Evolutionary conservation across 2,329 filamentous ascomycete genomes (phyloP).

Genomic region (Paramyrothecium roridum): DNA sequence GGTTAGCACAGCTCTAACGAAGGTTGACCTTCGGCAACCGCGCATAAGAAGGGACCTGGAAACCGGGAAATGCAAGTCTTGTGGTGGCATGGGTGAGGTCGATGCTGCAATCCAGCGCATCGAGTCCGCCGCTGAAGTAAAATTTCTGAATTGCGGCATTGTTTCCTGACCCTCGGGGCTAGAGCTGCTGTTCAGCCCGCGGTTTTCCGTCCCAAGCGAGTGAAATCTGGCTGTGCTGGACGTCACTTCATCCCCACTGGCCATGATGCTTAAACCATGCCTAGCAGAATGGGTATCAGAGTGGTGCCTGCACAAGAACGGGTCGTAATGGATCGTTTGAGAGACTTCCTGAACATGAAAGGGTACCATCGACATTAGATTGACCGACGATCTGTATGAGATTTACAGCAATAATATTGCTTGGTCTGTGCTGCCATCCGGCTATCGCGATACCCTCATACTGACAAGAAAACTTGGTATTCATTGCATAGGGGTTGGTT

Average conservation of each 20-base stretch:
- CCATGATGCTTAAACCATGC: neutral
- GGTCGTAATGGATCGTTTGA: no score
- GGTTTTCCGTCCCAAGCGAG: neutral
- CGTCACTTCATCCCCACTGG: neutral
- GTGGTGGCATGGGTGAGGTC: neutral
- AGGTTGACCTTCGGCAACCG: neutral
- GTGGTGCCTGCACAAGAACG: neutral
- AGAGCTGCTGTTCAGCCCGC: neutral
- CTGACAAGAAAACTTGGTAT: constrained; percentile 2
- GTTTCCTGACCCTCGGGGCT: no score
- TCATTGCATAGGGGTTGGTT: constrained; percentile 7
- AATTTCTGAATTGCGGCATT: neutral
- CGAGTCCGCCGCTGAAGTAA: neutral
- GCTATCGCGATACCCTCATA: neutral
- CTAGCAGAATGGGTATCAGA: neutral
- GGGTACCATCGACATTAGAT: neutral
- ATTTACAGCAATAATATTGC: neutral
- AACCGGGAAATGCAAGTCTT: neutral
- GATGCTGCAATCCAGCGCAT: neutral
- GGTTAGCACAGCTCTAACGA: neutral
- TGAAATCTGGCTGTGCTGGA: neutral
- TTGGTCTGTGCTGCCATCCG: neutral
- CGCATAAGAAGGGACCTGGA: neutral
- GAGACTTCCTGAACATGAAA: no score
- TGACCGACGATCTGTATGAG: neutral